Conservation (phyloP, 192 early-diverging fungal genomes). For the Backusella liffmaniae region DNA sequence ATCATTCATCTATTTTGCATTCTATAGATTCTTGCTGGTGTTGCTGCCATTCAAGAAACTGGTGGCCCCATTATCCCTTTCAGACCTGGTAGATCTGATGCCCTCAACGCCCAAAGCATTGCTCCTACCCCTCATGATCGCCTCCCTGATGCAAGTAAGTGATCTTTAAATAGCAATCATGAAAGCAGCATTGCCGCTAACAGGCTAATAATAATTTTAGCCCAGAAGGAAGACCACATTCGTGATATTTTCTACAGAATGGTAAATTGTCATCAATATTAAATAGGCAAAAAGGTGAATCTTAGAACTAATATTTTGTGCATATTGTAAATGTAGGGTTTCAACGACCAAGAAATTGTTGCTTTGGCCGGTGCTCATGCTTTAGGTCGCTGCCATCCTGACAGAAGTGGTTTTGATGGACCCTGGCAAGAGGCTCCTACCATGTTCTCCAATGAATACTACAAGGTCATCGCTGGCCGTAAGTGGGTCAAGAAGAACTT, state of each 20-base stretch:
- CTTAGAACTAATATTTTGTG: not conserved
- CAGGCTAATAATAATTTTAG: not conserved
- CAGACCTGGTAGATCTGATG: conserved; percentile 65
- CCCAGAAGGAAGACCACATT: conserved; percentile 64
- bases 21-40: not conserved
- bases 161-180: not conserved
- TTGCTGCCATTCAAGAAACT: conserved; percentile 15
- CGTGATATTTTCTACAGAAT: conserved; percentile 82
- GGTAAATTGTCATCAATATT: conserved; percentile 24
- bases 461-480: conserved; percentile 72
- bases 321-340: conserved; percentile 36
- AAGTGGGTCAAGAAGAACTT: conserved; percentile 75
- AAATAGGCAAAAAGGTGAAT: not conserved
- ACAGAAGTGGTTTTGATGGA: conserved; percentile 75
- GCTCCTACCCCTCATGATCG: conserved; percentile 70
- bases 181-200: not conserved
- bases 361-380: conserved; percentile 72
- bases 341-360: conserved; percentile 80
- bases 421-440: conserved; percentile 92
- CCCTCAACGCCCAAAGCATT: conserved; percentile 26
- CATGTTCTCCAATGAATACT: conserved; percentile 88
- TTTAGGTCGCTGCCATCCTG: conserved; percentile 73
- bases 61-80: conserved; percentile 75
- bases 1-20: not conserved
- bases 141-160: conserved; percentile 65